Conservation (phyloP, 345 rosid genomes). For the Lagerstroemia speciosa region DNA sequence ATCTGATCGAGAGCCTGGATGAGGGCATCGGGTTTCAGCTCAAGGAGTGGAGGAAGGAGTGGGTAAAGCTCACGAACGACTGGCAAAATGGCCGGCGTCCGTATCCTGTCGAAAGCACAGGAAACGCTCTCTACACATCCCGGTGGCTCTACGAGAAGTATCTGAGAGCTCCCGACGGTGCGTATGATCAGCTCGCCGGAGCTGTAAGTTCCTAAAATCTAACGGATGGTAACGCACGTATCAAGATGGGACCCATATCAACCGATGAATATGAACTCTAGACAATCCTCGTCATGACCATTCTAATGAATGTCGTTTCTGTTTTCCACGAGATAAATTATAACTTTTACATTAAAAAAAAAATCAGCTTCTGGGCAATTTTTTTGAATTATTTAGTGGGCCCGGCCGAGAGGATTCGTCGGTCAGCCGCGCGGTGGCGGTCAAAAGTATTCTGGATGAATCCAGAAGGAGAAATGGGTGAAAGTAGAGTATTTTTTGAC, state of each 20-base stretch:
- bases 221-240: background rate
- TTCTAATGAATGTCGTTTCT: background rate
- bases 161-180: conserved; percentile 15
- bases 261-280: background rate
- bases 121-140: conserved; percentile 34
- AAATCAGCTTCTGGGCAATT: too few species aligned
- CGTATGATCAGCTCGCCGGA: conserved; percentile 18
- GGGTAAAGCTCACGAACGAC: conserved; percentile 56
- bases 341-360: too few species aligned
- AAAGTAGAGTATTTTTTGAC: too few species aligned
- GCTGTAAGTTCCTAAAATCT: background rate
- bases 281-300: background rate
- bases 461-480: too few species aligned
- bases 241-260: background rate
- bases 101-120: conserved; percentile 28
- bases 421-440: too few species aligned
- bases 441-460: too few species aligned
- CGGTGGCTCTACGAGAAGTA: conserved; percentile 40
- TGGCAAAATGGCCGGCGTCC: conserved; percentile 45
- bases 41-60: conserved; percentile 53
- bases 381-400: too few species aligned
- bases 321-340: too few species aligned
- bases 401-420: too few species aligned
- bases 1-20: conserved; percentile 32
- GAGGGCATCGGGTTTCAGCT: conserved; percentile 31